Base-by-base conservation (phyloP, 2,329 filamentous ascomycete species). In the Berkeleyomyces rouxiae region DNA sequence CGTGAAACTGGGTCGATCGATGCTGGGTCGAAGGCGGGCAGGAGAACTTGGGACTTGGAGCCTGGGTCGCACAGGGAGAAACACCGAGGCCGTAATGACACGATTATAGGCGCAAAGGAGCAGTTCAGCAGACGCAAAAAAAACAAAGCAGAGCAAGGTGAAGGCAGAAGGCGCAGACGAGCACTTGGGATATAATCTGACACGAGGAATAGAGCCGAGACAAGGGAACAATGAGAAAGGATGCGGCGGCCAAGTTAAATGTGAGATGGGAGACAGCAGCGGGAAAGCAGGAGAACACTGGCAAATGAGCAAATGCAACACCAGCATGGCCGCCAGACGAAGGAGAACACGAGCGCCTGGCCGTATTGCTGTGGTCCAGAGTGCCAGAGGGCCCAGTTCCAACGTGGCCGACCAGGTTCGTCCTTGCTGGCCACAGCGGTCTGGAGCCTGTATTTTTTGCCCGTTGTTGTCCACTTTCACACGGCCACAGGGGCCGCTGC, bases 231-330 rank as follows among this genome's bases (percentile, higher is more conserved):
- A 42, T 31, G 57, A 44, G n/a, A 44, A 44, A 59, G n/a, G 57
- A 59, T 7, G 57, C 16, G 39, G 39, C 57, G 31, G 13, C 39
- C 9, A n/a, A 43, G 57, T 58, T 42, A 58, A 44, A 42, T 43
- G 39, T 59, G 57, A 44, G 40, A 59, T 43, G 39, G n/a, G 10
- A 16, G 37, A 58, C 31, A 33, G 39, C 13, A 59, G 10, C 31
- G 31, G 39, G 36, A 57, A 59, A 23, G 16, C 42, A 7, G 40
- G n/a, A 36, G 31, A 59, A 44, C 16, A 43, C 10, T 6, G 42
- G 39, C 16, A 44, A 59, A 59, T 44, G 51, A 55, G 51, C 51
- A 55, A 55, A 55, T 55, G 51, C 51, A 55, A 55, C 51, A 39
- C 51, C 33, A 55, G 46, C 46, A 49, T 16, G 31, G 46, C 6